These are phyloP conservation scores for Glycyrrhiza uralensis DNA, from an alignment of 306 rosid genomes.

Conservation along the genomic window DNA sequence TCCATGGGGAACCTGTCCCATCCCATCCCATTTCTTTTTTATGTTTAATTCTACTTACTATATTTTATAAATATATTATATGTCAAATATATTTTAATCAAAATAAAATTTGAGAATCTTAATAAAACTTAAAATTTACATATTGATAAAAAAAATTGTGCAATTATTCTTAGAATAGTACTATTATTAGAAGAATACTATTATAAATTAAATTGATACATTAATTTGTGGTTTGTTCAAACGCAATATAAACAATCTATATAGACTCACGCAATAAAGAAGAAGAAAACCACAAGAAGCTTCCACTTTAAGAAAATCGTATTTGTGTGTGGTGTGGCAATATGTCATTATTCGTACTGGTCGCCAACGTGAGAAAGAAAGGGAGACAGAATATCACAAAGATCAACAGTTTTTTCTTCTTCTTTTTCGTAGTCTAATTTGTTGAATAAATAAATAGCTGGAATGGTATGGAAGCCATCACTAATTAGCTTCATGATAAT, in stretches of 20 bases:
- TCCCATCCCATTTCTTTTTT: too few species aligned
- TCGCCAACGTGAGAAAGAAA: constrained; percentile 20
- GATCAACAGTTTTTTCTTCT: background rate
- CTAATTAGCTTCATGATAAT: constrained; percentile 15
- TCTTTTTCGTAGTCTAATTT: background rate
- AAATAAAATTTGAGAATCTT: too few species aligned
- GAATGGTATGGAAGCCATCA: background rate
- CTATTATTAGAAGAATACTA: background rate
- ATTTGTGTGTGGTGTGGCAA: background rate
- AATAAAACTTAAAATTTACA: too few species aligned
- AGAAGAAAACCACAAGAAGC: constrained; percentile 11
- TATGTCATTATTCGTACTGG: constrained; percentile 16
- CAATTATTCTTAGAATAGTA: background rate
- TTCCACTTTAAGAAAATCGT: background rate
- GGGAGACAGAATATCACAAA: constrained; percentile 28
- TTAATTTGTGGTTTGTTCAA: background rate
- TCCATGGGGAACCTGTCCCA: too few species aligned
- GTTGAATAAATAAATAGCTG: background rate
- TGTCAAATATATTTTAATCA: too few species aligned
- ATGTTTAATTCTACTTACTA: too few species aligned
- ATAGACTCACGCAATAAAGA: background rate
- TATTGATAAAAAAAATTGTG: too few species aligned
- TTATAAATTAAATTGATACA: background rate
- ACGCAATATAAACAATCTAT: background rate
- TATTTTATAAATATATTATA: too few species aligned